Conservation (phyloP, 306 rosid genomes). For the Vachellia pachyceras region DNA sequence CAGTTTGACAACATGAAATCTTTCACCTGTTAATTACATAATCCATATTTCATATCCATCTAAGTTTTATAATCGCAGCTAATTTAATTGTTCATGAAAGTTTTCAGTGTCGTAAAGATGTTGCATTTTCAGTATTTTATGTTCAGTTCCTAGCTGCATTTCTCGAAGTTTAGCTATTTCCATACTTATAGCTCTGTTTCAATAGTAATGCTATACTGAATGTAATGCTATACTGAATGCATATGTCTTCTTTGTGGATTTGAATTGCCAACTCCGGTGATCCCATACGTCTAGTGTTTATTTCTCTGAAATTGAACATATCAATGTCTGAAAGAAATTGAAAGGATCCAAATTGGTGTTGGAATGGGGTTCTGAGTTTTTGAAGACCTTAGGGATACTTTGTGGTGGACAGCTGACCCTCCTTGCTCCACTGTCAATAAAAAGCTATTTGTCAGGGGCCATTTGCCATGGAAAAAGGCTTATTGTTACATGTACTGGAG, state of each 20-base stretch:
- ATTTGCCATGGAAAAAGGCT: neutral
- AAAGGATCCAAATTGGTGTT: neutral
- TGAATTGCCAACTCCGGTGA: constrained; percentile 2
- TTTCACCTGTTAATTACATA: constrained; percentile 15
- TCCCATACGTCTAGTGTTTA: neutral
- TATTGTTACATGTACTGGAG: neutral
- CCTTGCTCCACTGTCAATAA: neutral
- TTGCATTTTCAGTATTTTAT: neutral
- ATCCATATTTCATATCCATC: constrained; percentile 32
- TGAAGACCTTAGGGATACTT: constrained; percentile 3
- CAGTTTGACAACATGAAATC: neutral
- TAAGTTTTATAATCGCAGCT: constrained; percentile 1
- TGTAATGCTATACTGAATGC: neutral
- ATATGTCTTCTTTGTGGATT: neutral
- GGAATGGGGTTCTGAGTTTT: neutral
- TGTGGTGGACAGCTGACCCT: neutral
- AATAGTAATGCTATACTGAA: too few relatives aligned
- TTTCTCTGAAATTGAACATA: neutral
- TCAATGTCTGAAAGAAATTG: constrained; percentile 4
- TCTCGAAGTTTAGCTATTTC: too few relatives aligned
- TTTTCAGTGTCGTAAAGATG: constrained; percentile 17
- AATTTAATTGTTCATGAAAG: constrained; percentile 21
- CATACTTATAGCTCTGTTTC: neutral
- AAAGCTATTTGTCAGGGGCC: constrained; percentile 4
- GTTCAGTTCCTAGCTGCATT: constrained; percentile 18